Evolutionary conservation across 345 rosid genomes (phyloP).

Genomic region (Leavenworthia alabamica): DNA sequence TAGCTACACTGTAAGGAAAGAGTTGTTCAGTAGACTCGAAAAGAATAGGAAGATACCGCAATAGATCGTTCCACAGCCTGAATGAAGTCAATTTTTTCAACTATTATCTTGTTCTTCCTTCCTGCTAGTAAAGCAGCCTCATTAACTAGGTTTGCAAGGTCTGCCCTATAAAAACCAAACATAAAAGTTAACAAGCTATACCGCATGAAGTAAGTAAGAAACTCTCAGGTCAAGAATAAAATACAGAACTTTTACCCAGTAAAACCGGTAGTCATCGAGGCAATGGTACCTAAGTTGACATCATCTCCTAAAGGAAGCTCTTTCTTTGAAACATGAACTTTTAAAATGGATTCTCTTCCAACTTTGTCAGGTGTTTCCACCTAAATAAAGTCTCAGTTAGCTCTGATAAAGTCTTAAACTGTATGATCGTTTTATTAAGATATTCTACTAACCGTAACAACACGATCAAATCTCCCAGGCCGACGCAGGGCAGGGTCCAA

Average conservation of each 20-base stretch:
- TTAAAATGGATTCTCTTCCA: slow-evolving; percentile 91
- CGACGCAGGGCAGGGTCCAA: slow-evolving; percentile 92
- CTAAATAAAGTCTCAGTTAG: slow-evolving; percentile 32
- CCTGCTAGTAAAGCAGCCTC: slow-evolving; percentile 99
- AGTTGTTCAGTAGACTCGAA: not conserved
- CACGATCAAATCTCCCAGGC: slow-evolving; percentile 98
- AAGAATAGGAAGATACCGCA: slow-evolving; percentile 51
- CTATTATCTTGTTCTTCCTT: slow-evolving; percentile 63
- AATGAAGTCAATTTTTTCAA: slow-evolving; percentile 80
- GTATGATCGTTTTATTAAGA: not conserved
- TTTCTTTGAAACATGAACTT: slow-evolving; percentile 73
- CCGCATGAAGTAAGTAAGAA: not conserved
- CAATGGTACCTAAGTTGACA: slow-evolving; percentile 67
- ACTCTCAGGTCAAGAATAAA: not conserved
- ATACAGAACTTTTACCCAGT: slow-evolving; percentile 58
- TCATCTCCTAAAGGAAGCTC: slow-evolving; percentile 79
- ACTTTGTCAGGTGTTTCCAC: slow-evolving; percentile 86
- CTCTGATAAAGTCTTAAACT: not conserved
- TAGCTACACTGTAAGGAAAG: not conserved
- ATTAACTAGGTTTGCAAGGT: slow-evolving; percentile 93
- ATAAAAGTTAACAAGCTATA: not conserved
- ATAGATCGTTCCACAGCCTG: slow-evolving; percentile 88
- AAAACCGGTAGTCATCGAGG: slow-evolving; percentile 95
- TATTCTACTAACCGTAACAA: slow-evolving; percentile 62
- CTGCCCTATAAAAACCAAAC: slow-evolving; percentile 59